A percentile compares a stretch with the other conserved stretches of the same genome.
phyloP scores from a whole-genome alignment of 345 rosid genomes.

The Aethionema arabicum region DNA sequence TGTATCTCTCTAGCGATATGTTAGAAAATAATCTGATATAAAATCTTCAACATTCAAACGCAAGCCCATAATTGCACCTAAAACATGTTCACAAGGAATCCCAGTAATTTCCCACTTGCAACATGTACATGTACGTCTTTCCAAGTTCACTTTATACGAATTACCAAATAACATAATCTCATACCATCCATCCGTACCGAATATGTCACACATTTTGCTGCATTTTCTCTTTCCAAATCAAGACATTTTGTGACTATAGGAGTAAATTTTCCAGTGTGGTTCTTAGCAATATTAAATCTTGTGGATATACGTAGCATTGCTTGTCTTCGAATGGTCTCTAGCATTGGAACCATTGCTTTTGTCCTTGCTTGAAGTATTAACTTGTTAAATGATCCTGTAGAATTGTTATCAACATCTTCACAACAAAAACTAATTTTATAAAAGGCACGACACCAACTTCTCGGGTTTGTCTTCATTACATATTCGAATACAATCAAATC shows the following conservation, averaged over 20 bases:
- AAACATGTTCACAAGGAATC: not conserved
- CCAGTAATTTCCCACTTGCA: not conserved
- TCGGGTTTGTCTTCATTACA: not conserved
- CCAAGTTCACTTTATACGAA: not conserved
- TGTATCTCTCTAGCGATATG: no score
- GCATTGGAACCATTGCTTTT: conserved; percentile 5
- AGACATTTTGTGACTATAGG: no score
- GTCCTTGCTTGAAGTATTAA: not conserved
- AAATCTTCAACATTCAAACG: not conserved
- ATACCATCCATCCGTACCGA: not conserved
- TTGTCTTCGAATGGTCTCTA: conserved; percentile 1
- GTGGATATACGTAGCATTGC: not conserved
- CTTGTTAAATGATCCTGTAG: not conserved
- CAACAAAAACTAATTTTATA: not conserved
- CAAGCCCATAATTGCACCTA: no score
- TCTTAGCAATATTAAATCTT: not conserved
- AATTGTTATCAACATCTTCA: conserved; percentile 4
- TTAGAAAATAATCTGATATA: not conserved
- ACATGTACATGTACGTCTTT: not conserved
- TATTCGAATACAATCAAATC: not conserved
- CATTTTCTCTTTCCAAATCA: not conserved
- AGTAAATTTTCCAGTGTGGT: not conserved
- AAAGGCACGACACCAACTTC: not conserved
- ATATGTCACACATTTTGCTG: not conserved
- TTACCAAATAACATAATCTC: not conserved